These are phyloP conservation scores for Lindgomyces ingoldianus DNA, from an alignment of 495 filamentous ascomycete species.

Conservation along the genomic window DNA sequence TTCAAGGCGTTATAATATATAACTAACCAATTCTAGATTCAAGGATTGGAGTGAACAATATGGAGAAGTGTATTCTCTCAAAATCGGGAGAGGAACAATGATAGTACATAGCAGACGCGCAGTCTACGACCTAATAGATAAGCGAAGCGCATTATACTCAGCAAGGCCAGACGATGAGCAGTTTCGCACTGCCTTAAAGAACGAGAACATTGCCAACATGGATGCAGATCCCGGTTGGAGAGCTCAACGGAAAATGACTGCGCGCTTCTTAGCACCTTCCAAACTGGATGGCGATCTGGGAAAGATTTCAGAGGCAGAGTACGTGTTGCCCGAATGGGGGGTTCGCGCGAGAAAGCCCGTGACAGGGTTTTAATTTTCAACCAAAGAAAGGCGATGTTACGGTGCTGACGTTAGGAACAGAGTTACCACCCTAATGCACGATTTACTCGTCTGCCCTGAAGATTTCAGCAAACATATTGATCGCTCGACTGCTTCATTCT, in stretches of 20 bases:
- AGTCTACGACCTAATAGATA: slow-evolving; percentile 41
- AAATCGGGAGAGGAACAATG: slow-evolving; percentile 31
- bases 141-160: slow-evolving; percentile 23
- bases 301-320: slow-evolving; percentile 19
- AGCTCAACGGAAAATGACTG: slow-evolving; percentile 14
- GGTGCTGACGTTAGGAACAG: slow-evolving; percentile 4
- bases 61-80: slow-evolving; percentile 37
- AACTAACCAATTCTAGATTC: slow-evolving; percentile 12
- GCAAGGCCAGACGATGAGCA: slow-evolving; percentile 9
- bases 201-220: slow-evolving; percentile 24
- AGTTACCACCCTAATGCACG: slow-evolving; percentile 18
- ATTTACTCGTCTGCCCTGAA: slow-evolving; percentile 15
- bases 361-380: not conserved
- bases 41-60: slow-evolving; percentile 30
- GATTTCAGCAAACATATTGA: slow-evolving; percentile 20
- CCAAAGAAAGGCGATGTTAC: not conserved
- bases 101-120: slow-evolving; percentile 36
- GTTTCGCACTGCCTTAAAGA: slow-evolving; percentile 1
- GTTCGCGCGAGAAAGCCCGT: not conserved
- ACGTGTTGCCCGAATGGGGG: slow-evolving; percentile 2
- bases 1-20: not conserved
- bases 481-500: slow-evolving; percentile 14
- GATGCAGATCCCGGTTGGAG: slow-evolving; percentile 9
- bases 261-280: slow-evolving; percentile 7
- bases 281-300: slow-evolving; percentile 14